Base-by-base conservation (phyloP, 2,329 filamentous ascomycete genomes). In the Metarhizium guizhouense region DNA sequence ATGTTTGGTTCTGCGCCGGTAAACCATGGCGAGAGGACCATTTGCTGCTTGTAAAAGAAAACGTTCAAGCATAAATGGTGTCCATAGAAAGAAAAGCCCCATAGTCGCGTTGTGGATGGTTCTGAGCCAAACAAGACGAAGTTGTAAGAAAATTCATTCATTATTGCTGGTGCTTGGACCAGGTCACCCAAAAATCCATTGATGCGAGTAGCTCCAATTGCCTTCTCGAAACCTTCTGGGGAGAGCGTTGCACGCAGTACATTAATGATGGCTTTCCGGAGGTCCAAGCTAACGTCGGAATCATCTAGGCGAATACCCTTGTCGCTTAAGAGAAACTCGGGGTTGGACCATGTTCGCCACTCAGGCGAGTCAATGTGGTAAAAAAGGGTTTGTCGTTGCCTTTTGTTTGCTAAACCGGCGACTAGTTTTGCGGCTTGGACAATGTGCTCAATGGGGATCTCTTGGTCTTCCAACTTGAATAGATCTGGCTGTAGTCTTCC, bases 1-100 rank as follows among this genome's bases (percentile, higher is more conserved):
- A 84, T 64, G 62, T 92, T 90, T 0, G 88, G 88, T 69, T 93
- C 88, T 0, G 88, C 88, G 54, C 88, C 88, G 0, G 86, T 90
- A 69, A 93, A 93, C 71, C 84, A 88, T 0, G 88, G 88, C 0
- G 82, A 83, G 3, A 90, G 75, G 48, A 90, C 73, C 52, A 90
- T 83, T 66, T 90, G 85, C 0, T 72, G 69, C 36, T 75, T 75
- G 64, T 84, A 80, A 60, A 91, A 76, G 65, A 91, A 87, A 25
- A 87, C 77, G 62, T 84, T 85, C 2, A 92, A 76, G 61, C 86
- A 90, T 2, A 93, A 75, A 62, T 93, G 88, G 67, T 93, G 88
- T 6, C 88, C 88, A 70, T 90, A 93, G 63, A 90, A 83, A 0
- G 82, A 81, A 69, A 82, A 88, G 0, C 87, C 87, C 87, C 87